Percentiles rank a stretch among this genome's conserved stretches.
phyloP scores from a whole-genome alignment of 2,329 filamentous ascomycete species.

The Phialophora chinensis region DNA sequence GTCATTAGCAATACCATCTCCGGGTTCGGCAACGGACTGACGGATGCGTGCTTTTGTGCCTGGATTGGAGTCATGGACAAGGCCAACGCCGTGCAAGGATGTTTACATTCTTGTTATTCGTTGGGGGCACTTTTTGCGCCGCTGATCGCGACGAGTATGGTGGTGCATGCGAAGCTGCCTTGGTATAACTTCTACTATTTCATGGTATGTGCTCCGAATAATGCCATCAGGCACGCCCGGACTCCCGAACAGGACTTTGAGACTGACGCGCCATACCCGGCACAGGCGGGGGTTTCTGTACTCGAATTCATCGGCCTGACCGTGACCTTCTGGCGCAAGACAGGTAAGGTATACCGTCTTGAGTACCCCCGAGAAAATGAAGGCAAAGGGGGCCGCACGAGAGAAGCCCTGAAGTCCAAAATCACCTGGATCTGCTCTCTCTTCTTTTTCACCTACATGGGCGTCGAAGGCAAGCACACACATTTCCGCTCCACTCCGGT shows the following conservation, averaged over 20 bases:
- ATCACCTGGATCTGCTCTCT: conserved; percentile 74
- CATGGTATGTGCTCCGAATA: conserved; percentile 51
- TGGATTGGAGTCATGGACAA: conserved; percentile 74
- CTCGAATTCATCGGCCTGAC: conserved; percentile 62
- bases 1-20: conserved; percentile 50
- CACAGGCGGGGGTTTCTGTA: conserved; percentile 58
- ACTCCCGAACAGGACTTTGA: background rate
- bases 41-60: conserved; percentile 64
- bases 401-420: conserved; percentile 40
- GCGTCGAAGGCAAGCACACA: conserved; percentile 66
- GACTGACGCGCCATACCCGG: background rate
- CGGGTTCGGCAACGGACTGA: conserved; percentile 51
- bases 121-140: conserved; percentile 71
- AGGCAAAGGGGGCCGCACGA: conserved; percentile 47
- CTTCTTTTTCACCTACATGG: conserved; percentile 76
- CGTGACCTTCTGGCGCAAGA: conserved; percentile 68
- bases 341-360: conserved; percentile 63
- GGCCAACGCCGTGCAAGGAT: conserved; percentile 74
- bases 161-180: conserved; percentile 63
- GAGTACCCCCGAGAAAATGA: conserved; percentile 47
- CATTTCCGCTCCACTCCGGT: background rate
- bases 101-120: conserved; percentile 75
- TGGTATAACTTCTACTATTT: conserved; percentile 78
- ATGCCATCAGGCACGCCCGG: background rate
- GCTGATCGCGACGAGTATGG: conserved; percentile 72